phyloP scores from a whole-genome alignment of 352 stramenopile species.

The Peronospora belbahrii region DNA sequence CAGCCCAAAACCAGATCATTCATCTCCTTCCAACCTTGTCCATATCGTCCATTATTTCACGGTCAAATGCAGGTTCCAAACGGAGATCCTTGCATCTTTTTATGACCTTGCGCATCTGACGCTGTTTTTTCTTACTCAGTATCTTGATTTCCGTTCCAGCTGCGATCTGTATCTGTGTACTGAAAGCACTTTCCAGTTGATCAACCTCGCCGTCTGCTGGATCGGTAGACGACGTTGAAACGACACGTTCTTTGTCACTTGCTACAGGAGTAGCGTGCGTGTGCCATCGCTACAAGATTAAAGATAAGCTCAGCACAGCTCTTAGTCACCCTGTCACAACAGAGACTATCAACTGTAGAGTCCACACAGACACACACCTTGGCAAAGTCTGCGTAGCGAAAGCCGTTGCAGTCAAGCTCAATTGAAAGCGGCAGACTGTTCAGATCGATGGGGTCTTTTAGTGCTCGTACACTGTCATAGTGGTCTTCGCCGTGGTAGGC shows the following conservation, averaged over 20 bases:
- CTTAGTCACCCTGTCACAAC: constrained; percentile 2
- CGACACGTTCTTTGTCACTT: constrained; percentile 3
- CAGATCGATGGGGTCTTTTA: constrained; percentile 33
- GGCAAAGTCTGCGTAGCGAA: constrained; percentile 45
- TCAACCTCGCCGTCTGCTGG: constrained; percentile 6
- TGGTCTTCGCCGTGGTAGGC: constrained; percentile 73
- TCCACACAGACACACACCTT: constrained; percentile 47
- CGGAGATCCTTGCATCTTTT: constrained; percentile 15
- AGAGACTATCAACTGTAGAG: constrained; percentile 12
- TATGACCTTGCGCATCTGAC: constrained; percentile 28
- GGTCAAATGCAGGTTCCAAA: constrained; percentile 2
- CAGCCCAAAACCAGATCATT: constrained; percentile 8
- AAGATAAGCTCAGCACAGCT: constrained; percentile 1
- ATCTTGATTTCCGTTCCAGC: constrained; percentile 4
- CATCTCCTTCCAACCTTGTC: constrained; percentile 6
- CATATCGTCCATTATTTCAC: constrained; percentile 14
- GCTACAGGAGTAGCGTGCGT: constrained; percentile 2
- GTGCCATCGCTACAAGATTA: constrained; percentile 25
- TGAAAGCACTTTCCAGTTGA: constrained; percentile 12
- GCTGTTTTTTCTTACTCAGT: constrained; percentile 43
- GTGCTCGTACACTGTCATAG: constrained; percentile 69
- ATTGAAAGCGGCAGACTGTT: constrained; percentile 37
- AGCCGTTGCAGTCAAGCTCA: constrained; percentile 48
- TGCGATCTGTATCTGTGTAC: constrained; percentile 18
- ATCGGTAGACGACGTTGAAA: constrained; percentile 6